Percentiles rank a stretch among this genome's conserved stretches.
These are phyloP conservation scores for Rubia peregrina DNA, from an alignment of 305 asterid species.

Conservation along the genomic window DNA sequence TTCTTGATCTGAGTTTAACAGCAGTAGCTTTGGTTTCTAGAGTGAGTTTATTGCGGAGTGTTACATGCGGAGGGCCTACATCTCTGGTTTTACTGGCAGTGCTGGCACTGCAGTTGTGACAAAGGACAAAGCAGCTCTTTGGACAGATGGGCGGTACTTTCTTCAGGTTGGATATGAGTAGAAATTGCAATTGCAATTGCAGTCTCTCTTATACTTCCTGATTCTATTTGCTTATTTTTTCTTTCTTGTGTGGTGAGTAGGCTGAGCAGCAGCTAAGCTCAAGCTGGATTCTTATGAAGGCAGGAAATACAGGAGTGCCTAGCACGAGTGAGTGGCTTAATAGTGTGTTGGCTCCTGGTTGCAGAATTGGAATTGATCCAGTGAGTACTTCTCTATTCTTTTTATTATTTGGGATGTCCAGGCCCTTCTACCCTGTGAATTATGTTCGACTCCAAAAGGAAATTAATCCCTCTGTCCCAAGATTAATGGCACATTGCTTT, in stretches of 20 bases:
- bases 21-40: slow-evolving; percentile 31
- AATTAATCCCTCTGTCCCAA: neutral
- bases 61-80: slow-evolving; percentile 77
- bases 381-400: slow-evolving; percentile 49
- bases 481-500: no score
- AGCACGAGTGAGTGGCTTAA: slow-evolving; percentile 85
- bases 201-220: slow-evolving; percentile 12
- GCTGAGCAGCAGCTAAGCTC: slow-evolving; percentile 83
- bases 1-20: neutral
- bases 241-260: slow-evolving; percentile 33
- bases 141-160: slow-evolving; percentile 98
- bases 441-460: neutral
- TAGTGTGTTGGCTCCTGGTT: slow-evolving; percentile 69
- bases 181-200: slow-evolving; percentile 11
- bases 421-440: neutral
- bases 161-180: slow-evolving; percentile 55
- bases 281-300: slow-evolving; percentile 89
- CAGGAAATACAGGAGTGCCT: slow-evolving; percentile 88
- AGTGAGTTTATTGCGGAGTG: slow-evolving; percentile 97
- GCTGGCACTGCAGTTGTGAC: slow-evolving; percentile 98
- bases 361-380: slow-evolving; percentile 93
- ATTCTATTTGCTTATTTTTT: slow-evolving; percentile 12
- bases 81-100: slow-evolving; percentile 96
- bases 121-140: slow-evolving; percentile 89
- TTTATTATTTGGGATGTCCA: slow-evolving; percentile 11